Evolutionary conservation across 371 early-diverging fungal species (phyloP).

Genomic region (Vairimorpha ceranae): DNA sequence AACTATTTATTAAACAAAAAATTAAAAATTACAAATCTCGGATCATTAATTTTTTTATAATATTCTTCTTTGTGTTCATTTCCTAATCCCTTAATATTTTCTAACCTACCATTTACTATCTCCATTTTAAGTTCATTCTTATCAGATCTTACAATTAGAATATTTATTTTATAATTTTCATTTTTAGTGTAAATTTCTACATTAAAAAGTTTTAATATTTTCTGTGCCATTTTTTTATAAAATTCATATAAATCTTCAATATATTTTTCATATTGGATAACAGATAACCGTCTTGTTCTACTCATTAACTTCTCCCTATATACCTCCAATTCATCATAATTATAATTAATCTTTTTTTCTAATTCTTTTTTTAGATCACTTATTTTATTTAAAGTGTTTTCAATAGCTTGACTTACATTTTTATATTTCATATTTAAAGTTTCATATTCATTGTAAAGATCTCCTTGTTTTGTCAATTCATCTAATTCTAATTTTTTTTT

Average conservation of each 20-base stretch:
- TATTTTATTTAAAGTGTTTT: slow-evolving; percentile 8
- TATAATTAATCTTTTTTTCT: background rate
- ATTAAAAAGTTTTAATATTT: slow-evolving; percentile 10
- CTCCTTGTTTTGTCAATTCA: slow-evolving; percentile 11
- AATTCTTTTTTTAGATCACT: slow-evolving; percentile 7
- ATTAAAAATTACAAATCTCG: background rate
- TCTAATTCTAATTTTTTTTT: slow-evolving; percentile 12
- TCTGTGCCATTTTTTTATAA: slow-evolving; percentile 23
- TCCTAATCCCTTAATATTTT: background rate
- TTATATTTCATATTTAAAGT: slow-evolving; percentile 28
- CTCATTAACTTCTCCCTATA: slow-evolving; percentile 22
- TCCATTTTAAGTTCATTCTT: background rate
- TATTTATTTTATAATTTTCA: slow-evolving; percentile 17
- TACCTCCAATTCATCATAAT: slow-evolving; percentile 19
- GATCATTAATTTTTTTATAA: slow-evolving; percentile 5
- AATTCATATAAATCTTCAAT: slow-evolving; percentile 54
- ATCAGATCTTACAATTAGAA: background rate
- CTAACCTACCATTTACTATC: background rate
- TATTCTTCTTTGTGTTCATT: background rate
- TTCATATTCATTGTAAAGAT: slow-evolving; percentile 20
- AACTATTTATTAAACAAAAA: slow-evolving; percentile 1
- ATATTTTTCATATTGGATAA: slow-evolving; percentile 42
- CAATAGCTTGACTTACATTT: slow-evolving; percentile 11
- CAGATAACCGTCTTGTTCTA: slow-evolving; percentile 42
- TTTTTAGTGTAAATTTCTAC: background rate